Evolutionary conservation across 2,329 filamentous ascomycete species (phyloP).

Genomic region (Phaeosphaeria sp.): DNA sequence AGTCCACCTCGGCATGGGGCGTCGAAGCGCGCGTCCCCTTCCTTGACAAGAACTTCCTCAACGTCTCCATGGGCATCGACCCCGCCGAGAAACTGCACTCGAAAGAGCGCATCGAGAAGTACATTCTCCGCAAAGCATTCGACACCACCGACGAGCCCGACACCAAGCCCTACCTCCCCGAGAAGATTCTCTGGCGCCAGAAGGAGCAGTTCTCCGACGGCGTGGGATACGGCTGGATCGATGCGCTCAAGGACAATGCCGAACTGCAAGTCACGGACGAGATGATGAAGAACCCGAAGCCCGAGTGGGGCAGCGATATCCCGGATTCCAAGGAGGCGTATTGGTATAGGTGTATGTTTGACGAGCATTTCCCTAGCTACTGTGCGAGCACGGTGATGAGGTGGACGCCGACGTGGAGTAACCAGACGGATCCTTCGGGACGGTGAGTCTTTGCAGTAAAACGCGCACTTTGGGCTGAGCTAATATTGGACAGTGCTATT

Average conservation of each 20-base stretch:
- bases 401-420: slow-evolving; percentile 97
- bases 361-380: slow-evolving; percentile 93
- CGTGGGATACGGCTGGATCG: slow-evolving; percentile 99
- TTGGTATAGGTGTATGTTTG: slow-evolving; percentile 99
- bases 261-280: slow-evolving; percentile 91
- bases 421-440: slow-evolving; percentile 94
- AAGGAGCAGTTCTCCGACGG: slow-evolving; percentile 99
- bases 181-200: slow-evolving; percentile 95
- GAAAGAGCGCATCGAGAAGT: slow-evolving; percentile 90
- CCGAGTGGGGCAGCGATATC: slow-evolving; percentile 91
- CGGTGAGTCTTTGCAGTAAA: slow-evolving; percentile 61
- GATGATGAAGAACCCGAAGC: slow-evolving; percentile 98
- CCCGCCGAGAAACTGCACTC: slow-evolving; percentile 88
- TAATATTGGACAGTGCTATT: slow-evolving; percentile 34
- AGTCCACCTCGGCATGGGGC: slow-evolving; percentile 97
- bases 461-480: neutral
- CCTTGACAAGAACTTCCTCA: slow-evolving; percentile 96
- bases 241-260: slow-evolving; percentile 93
- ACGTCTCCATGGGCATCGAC: slow-evolving; percentile 91
- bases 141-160: slow-evolving; percentile 88
- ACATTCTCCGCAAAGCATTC: slow-evolving; percentile 97
- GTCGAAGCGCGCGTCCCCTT: slow-evolving; percentile 97
- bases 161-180: slow-evolving; percentile 85
- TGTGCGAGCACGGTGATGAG: slow-evolving; percentile 94
- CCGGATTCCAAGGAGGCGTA: slow-evolving; percentile 97